These are phyloP conservation scores for Paramecium sonneborni DNA, from an alignment of 73 alveolate species.

Conservation along the genomic window DNA sequence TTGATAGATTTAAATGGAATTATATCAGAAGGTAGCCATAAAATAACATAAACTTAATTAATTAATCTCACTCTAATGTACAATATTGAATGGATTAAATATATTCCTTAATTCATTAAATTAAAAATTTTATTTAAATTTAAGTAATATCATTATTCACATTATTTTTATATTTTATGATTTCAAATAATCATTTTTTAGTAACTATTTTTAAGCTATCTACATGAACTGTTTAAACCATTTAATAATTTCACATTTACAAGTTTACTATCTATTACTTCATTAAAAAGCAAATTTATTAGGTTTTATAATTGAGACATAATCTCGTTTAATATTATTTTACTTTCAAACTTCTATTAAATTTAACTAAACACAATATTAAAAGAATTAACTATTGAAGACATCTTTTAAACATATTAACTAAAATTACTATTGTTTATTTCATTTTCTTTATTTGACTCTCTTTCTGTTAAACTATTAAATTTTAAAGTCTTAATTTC, in stretches of 20 bases:
- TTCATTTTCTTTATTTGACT: background rate
- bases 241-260: background rate
- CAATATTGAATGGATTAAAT: no score
- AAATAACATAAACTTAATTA: no score
- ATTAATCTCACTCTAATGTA: no score
- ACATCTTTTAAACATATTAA: background rate
- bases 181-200: background rate
- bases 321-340: background rate
- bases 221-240: background rate
- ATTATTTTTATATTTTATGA: background rate
- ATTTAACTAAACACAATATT: background rate
- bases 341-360: background rate
- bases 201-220: background rate
- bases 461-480: background rate
- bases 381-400: background rate
- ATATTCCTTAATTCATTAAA: no score
- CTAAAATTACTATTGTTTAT: background rate
- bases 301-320: background rate
- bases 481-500: background rate
- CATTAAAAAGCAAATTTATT: background rate
- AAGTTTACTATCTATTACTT: background rate
- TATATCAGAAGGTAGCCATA: no score
- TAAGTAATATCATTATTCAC: no score
- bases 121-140: no score
- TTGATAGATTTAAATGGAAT: no score